A percentile compares a stretch with the other conserved stretches of the same genome.
Evolutionary conservation across 768 basidiomycete species (phyloP).

Genomic region (Podaxis sp.): DNA sequence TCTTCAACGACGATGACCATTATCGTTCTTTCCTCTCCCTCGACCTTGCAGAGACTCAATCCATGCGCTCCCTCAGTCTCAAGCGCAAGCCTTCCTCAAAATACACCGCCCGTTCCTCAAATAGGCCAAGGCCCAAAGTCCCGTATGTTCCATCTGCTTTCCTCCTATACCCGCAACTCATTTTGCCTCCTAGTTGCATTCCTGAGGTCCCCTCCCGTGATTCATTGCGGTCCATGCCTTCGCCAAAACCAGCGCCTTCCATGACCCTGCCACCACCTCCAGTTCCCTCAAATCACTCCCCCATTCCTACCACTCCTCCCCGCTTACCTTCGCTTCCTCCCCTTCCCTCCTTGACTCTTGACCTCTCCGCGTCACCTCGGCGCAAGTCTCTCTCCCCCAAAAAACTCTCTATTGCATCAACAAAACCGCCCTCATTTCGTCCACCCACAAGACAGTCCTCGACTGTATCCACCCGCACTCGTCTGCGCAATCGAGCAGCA

Average conservation of each 20-base stretch:
- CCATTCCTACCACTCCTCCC: conserved; percentile 24
- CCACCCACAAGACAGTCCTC: conserved; percentile 22
- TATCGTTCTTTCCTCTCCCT: conserved; percentile 67
- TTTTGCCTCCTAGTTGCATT: conserved; percentile 24
- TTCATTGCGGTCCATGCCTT: conserved; percentile 51
- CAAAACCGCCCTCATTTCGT: conserved; percentile 8
- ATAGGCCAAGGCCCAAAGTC: conserved; percentile 17
- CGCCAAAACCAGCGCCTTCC: conserved; percentile 61
- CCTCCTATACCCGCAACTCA: neutral
- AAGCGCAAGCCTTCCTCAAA: conserved; percentile 30
- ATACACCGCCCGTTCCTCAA: conserved; percentile 12
- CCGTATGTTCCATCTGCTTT: conserved; percentile 21
- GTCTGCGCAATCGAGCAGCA: conserved; percentile 50
- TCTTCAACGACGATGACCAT: conserved; percentile 37
- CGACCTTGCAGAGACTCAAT: conserved; percentile 59
- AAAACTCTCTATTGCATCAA: conserved; percentile 21
- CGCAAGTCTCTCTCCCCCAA: conserved; percentile 21
- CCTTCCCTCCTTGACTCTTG: conserved; percentile 26
- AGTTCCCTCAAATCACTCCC: conserved; percentile 13
- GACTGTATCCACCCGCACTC: conserved; percentile 47
- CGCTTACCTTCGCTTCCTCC: conserved; percentile 32
- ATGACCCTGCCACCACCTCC: conserved; percentile 49
- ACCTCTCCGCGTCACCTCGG: conserved; percentile 19
- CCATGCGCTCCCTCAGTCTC: conserved; percentile 38
- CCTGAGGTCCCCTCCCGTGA: conserved; percentile 30